A percentile compares a stretch with the other conserved stretches of the same genome.
Conservation (phyloP, 108 stramenopile genomes). For the Aureococcus anophagefferens region DNA sequence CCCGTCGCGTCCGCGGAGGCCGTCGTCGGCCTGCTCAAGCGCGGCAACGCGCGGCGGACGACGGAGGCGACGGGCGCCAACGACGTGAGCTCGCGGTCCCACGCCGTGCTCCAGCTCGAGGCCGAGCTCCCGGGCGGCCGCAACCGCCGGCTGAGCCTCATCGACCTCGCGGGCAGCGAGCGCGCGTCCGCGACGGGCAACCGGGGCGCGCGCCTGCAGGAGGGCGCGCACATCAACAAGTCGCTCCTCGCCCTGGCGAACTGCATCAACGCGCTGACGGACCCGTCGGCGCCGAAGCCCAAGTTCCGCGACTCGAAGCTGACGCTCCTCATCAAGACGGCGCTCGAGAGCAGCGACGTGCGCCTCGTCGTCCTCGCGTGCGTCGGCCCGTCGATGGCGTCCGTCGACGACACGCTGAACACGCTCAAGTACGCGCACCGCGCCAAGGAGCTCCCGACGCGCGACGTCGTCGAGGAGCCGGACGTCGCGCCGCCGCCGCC, state of each 20-base stretch:
- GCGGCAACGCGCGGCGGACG: constrained; percentile 40
- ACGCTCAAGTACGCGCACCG: constrained; percentile 55
- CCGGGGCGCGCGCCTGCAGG: constrained; percentile 34
- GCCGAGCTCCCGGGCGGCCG: background rate
- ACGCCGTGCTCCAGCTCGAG: constrained; percentile 41
- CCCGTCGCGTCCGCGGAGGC: constrained; percentile 16
- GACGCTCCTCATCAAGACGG: constrained; percentile 47
- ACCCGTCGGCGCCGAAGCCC: constrained; percentile 22
- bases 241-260: constrained; percentile 52
- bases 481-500: too few relatives aligned
- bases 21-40: constrained; percentile 34
- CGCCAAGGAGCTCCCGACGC: too few relatives aligned
- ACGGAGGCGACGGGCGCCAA: constrained; percentile 53
- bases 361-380: constrained; percentile 49
- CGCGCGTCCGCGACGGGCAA: constrained; percentile 43
- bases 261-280: constrained; percentile 50
- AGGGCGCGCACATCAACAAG: constrained; percentile 54
- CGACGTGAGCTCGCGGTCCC: constrained; percentile 40
- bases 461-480: too few relatives aligned
- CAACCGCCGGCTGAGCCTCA: constrained; percentile 8
- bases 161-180: constrained; percentile 40
- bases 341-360: constrained; percentile 34
- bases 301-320: constrained; percentile 61
- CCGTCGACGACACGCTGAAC: constrained; percentile 52
- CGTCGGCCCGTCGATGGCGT: constrained; percentile 40